Conservation (phyloP, 257 asterid species). For the Echium plantagineum region DNA sequence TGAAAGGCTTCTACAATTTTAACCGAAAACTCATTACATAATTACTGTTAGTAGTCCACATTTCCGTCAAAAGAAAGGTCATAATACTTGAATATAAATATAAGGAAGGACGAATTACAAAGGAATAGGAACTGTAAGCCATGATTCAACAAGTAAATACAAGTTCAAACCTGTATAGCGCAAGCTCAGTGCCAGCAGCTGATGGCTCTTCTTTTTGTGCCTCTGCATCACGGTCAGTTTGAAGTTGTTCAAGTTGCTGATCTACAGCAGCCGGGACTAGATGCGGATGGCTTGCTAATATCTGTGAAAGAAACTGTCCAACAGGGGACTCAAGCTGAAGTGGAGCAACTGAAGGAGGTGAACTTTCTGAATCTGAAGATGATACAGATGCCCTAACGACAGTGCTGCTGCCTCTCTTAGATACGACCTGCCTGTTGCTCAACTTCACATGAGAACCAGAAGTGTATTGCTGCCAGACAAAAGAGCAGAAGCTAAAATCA, state of each 20-base stretch:
- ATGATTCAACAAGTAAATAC: no score
- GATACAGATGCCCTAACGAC: constrained; percentile 36
- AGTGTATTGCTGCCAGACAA: constrained; percentile 29
- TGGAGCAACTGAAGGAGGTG: constrained; percentile 64
- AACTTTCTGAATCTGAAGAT: constrained; percentile 49
- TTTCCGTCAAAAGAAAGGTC: background rate
- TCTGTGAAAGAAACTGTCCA: constrained; percentile 75
- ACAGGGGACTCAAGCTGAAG: constrained; percentile 89
- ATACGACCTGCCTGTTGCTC: constrained; percentile 24
- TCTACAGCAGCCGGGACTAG: constrained; percentile 97
- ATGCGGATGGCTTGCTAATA: constrained; percentile 79
- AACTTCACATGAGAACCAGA: constrained; percentile 27
- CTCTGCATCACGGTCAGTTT: constrained; percentile 63
- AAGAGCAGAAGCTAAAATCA: constrained; percentile 11
- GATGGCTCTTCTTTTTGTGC: constrained; percentile 48
- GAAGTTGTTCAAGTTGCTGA: constrained; percentile 92
- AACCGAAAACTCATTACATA: no score
- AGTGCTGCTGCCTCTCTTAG: constrained; percentile 25
- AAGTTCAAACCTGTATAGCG: constrained; percentile 60
- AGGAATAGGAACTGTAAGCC: no score
- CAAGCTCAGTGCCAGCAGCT: constrained; percentile 71
- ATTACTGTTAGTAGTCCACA: background rate
- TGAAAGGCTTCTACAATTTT: background rate
- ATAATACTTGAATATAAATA: no score
- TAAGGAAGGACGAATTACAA: no score